Evolutionary conservation across 352 stramenopile genomes (phyloP), one percentile per base, ranked within the genome.

Genomic region (Pythium phragmiticola): DNA sequence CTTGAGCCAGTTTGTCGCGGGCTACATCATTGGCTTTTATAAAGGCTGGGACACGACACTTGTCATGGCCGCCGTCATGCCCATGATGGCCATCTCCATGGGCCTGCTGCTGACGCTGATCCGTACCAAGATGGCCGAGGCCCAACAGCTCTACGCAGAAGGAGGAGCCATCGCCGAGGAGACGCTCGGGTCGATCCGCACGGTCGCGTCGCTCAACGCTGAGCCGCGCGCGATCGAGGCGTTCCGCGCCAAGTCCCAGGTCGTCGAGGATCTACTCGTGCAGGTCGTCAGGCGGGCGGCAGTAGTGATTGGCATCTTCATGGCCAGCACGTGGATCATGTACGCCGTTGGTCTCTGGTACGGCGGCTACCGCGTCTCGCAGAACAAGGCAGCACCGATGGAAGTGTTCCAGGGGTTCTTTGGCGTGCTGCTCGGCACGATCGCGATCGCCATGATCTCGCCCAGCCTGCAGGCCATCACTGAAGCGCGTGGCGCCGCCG

Each of bases 141-240:
- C 73, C 1, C 76, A 88, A 39, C 69, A 78, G 49, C 43, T 85
- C 26, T 84, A 87, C 16, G 74, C 75, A 2, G 71, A 83, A 36
- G 78, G 76, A 0, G 76, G 76, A 2, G 75, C 76, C 3, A 65
- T 87, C 19, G 80, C 78, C 5, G 80, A 89, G 50, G 80, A 89
- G 37, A 89, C 78, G 9, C 56, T 89, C 16, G 65, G 74, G 43
- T 73, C 76, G n/a, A 89, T 89, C 30, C 80, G 77, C 57, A 88
- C 79, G 3, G 69, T 87, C n/a, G 70, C 65, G 19, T 83, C 75
- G 7, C 56, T 78, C 19, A 84, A 83, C 34, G 74, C 56, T 16
- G 78, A 84, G 63, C 37, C 58, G 48, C 71, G 65, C 16, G 76
- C 76, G 28, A 80, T 87, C 46, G 43, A 48, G 0, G 82, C 73